Conservation (phyloP, 148 eudicot species). For the Nepenthes gracilis region DNA sequence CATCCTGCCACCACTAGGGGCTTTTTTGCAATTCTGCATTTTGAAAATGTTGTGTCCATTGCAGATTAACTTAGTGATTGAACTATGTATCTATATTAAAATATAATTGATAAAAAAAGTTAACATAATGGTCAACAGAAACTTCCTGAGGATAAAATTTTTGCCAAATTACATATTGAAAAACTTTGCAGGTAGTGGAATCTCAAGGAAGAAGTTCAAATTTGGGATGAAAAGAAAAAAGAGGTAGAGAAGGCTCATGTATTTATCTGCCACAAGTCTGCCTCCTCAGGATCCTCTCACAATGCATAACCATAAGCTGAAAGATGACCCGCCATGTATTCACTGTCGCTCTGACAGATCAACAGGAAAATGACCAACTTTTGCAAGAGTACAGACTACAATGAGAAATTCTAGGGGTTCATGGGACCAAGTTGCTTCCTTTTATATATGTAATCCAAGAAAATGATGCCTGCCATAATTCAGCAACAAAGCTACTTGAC, state of each 20-base stretch:
- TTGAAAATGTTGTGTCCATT: constrained; percentile 84
- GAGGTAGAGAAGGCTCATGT: constrained; percentile 52
- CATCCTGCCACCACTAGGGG: constrained; percentile 98
- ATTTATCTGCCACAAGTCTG: constrained; percentile 91
- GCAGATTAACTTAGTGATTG: constrained; percentile 97
- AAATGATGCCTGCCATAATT: too few species aligned
- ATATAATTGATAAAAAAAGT: too few species aligned
- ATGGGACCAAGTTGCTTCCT: too few species aligned
- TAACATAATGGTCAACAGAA: neutral
- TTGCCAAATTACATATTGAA: too few species aligned
- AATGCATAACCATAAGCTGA: constrained; percentile 83
- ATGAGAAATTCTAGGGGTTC: too few species aligned
- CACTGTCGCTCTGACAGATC: constrained; percentile 82
- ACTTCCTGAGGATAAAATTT: neutral
- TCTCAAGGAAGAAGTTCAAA: constrained; percentile 1
- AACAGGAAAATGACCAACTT: neutral
- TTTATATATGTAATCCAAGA: too few species aligned
- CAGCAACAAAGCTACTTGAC: too few species aligned
- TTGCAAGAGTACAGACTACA: too few species aligned
- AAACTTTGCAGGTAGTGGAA: too few species aligned
- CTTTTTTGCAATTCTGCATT: constrained; percentile 68
- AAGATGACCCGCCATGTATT: constrained; percentile 99
- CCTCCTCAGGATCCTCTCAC: constrained; percentile 70
- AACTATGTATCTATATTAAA: constrained; percentile 73
- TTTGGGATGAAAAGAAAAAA: neutral